These are phyloP conservation scores for Malania oleifera DNA, from an alignment of 164 flowering plant species.

Conservation along the genomic window DNA sequence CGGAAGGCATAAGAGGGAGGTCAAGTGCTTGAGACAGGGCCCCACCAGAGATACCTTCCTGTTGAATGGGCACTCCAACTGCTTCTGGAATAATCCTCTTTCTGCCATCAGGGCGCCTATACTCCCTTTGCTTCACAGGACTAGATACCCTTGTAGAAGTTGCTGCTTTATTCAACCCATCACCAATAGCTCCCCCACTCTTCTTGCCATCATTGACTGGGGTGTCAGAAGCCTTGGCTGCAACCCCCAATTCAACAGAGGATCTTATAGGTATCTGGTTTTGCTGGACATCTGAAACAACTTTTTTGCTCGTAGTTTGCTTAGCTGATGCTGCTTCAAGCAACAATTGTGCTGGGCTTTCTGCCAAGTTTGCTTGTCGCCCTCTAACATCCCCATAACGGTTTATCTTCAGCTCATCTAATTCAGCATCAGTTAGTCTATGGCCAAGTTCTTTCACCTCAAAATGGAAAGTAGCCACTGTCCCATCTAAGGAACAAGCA, in stretches of 20 bases:
- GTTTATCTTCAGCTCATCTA: conserved; percentile 80
- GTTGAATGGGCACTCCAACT: conserved; percentile 68
- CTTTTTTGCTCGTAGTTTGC: conserved; percentile 58
- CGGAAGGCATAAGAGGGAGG: conserved; percentile 33
- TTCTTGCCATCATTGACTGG: conserved; percentile 52
- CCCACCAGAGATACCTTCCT: conserved; percentile 41
- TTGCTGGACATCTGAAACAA: conserved; percentile 32
- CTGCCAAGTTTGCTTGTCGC: conserved; percentile 79
- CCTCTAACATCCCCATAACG: conserved; percentile 97
- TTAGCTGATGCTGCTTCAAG: conserved; percentile 91
- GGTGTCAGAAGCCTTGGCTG: conserved; percentile 35
- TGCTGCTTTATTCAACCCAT: conserved; percentile 43
- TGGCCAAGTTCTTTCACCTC: conserved; percentile 87
- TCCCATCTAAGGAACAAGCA: conserved; percentile 98
- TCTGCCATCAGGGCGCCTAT: conserved; percentile 96
- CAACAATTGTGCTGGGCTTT: conserved; percentile 92
- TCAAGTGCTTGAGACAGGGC: conserved; percentile 37
- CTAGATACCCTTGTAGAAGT: conserved; percentile 50
- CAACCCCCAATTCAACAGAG: conserved; percentile 30
- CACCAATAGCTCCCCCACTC: conserved; percentile 32
- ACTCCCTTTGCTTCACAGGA: conserved; percentile 96
- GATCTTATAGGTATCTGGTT: conserved; percentile 42
- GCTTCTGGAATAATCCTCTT: conserved; percentile 98
- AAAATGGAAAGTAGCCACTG: conserved; percentile 88
- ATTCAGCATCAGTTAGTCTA: conserved; percentile 68